Evolutionary conservation across 345 rosid genomes (phyloP), one percentile per base, ranked within the genome.

Genomic region (Cardiospermum halicacabum): DNA sequence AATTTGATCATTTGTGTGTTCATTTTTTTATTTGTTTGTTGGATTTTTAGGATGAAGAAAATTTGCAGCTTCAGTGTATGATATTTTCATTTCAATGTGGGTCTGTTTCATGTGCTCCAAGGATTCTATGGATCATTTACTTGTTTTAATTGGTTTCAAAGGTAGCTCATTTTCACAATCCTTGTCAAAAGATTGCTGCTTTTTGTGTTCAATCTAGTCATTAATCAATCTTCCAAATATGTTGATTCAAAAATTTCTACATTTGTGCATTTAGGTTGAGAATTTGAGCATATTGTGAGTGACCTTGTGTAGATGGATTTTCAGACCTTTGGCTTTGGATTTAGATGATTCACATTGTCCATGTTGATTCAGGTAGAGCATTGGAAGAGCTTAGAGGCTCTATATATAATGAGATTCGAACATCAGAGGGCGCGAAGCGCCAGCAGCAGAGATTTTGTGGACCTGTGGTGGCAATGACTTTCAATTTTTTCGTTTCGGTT

Each of bases 391-490:
- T 91, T 40, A 85, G 96, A 76, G 75, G 97, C 34, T 72, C 89
- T 65, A 70, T 91, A 4, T 86, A 89, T 81, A 94, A 84, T 67
- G 96, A 91, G 71, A 80, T 94, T 65, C 78, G 88, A 74, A 85
- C 93, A 57, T 81, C 97, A 3, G 93, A 87, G 53, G 96, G 93
- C 37, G 96, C 99, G 32, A 91, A 89, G 80, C 75, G 89, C 47
- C 91, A 87, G 28, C 96, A 91, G 70, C 97, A 89, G 68, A 75
- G 93, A 24, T 73, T 84, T 22, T 91, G 97, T 56, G 96, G 97
- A 11, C 97, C 96, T 8, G 75, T 80, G 39, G 81, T 79, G 67
- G 97, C 97, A 0, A 85, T 91, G 95, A 69, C 96, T 30, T 94
- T 94, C 80, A 94, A 94, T 77, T 94, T 94, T 74, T 4, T 87